Conservation (phyloP, 768 basidiomycete genomes). For the Mycena galericulata region DNA sequence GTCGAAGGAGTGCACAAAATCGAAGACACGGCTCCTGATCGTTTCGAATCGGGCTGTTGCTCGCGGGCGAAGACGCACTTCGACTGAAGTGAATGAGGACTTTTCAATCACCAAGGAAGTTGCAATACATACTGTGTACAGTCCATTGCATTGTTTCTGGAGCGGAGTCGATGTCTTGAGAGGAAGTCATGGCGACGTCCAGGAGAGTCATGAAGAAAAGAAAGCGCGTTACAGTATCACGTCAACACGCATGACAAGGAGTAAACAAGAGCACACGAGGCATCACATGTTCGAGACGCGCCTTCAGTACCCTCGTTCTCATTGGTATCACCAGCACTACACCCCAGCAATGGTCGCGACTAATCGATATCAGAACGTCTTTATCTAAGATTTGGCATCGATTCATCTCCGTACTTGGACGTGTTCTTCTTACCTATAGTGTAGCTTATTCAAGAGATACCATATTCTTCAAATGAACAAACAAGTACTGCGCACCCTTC, state of each 20-base stretch:
- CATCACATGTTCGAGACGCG: too few species aligned
- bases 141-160: conserved; percentile 59
- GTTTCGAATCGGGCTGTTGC: conserved; percentile 83
- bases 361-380: too few species aligned
- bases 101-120: not conserved
- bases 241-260: not conserved
- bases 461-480: too few species aligned
- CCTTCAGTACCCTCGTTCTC: too few species aligned
- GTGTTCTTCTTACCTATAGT: too few species aligned
- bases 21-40: conserved; percentile 71
- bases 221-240: not conserved
- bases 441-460: too few species aligned
- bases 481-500: too few species aligned
- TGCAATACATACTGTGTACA: conserved; percentile 66
- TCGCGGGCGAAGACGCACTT: conserved; percentile 79
- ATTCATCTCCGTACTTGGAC: too few species aligned
- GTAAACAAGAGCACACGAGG: not conserved
- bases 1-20: conserved; percentile 69
- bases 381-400: too few species aligned
- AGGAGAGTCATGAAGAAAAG: conserved; percentile 29
- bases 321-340: too few species aligned
- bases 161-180: conserved; percentile 21
- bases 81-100: conserved; percentile 63
- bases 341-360: too few species aligned
- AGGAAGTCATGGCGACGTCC: conserved; percentile 41